Percentiles rank a stretch among this genome's conserved stretches.
Conservation (phyloP, 768 basidiomycete genomes). For the Lentinula guzmanii region DNA sequence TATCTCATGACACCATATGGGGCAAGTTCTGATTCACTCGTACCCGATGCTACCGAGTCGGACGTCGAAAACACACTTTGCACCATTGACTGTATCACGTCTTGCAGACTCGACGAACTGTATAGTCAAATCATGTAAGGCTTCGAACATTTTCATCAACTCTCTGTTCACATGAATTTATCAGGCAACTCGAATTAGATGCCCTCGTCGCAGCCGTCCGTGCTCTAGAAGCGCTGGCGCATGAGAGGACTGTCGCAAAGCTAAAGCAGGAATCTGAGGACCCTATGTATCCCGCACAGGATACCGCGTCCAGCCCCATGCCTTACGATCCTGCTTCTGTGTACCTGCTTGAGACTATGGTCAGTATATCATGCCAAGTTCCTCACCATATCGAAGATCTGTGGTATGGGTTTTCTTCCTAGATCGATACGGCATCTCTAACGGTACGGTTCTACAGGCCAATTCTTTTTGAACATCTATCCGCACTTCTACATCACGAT, state of each 20-base stretch:
- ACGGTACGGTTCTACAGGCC: slow-evolving; percentile 53
- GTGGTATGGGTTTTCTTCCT: slow-evolving; percentile 50
- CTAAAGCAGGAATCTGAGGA: slow-evolving; percentile 70
- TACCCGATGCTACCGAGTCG: slow-evolving; percentile 82
- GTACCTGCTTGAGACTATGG: slow-evolving; percentile 92
- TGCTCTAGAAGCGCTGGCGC: slow-evolving; percentile 85
- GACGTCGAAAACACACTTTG: slow-evolving; percentile 94
- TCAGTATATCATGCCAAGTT: slow-evolving; percentile 77
- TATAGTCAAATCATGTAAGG: slow-evolving; percentile 89
- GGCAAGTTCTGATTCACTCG: slow-evolving; percentile 62
- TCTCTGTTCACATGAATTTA: slow-evolving; percentile 1
- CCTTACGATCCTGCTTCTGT: slow-evolving; percentile 95
- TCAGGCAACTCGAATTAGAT: slow-evolving; percentile 71
- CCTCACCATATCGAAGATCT: slow-evolving; percentile 79
- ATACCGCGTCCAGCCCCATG: slow-evolving; percentile 47
- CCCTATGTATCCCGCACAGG: slow-evolving; percentile 27
- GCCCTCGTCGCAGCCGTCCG: slow-evolving; percentile 80
- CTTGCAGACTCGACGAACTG: slow-evolving; percentile 90
- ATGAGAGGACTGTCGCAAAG: slow-evolving; percentile 80
- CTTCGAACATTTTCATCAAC: background rate
- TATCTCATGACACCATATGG: slow-evolving; percentile 96
- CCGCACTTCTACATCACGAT: slow-evolving; percentile 55
- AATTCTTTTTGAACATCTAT: slow-evolving; percentile 89
- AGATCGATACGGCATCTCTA: background rate
- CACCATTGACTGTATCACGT: slow-evolving; percentile 91